Percentiles rank a stretch among this genome's conserved stretches.
Evolutionary conservation across 2,329 filamentous ascomycete species (phyloP).

Genomic region (Diaporthe batatas): DNA sequence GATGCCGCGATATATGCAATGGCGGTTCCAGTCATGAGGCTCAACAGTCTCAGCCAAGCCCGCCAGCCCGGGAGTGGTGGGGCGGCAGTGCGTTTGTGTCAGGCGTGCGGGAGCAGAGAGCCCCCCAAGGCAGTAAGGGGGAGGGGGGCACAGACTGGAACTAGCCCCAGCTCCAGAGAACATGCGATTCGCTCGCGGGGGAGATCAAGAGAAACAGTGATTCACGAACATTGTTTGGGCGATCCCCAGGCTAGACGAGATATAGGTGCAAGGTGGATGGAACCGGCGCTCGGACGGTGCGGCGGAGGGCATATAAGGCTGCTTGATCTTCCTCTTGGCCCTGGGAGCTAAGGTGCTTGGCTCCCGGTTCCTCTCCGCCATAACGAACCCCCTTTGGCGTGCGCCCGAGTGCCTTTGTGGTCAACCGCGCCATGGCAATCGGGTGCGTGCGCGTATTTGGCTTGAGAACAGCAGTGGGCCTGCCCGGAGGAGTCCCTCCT

Average conservation of each 20-base stretch:
- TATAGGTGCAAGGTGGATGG: background rate
- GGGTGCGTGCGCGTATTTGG: background rate
- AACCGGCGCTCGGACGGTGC: conserved; percentile 8
- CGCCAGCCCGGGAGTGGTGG: background rate
- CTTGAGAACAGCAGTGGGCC: background rate
- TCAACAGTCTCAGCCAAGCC: conserved; percentile 30
- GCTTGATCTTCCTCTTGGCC: conserved; percentile 25
- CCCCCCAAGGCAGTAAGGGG: no score
- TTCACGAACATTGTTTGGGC: background rate
- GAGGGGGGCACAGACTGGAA: background rate
- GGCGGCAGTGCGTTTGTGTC: background rate
- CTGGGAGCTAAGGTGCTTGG: conserved; percentile 8
- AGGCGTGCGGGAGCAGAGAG: background rate
- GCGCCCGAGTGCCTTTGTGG: background rate
- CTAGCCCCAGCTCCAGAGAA: background rate
- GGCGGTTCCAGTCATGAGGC: background rate
- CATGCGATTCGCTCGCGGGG: conserved; percentile 15
- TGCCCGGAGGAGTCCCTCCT: background rate
- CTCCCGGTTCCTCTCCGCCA: background rate
- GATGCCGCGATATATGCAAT: background rate
- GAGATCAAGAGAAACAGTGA: conserved; percentile 26
- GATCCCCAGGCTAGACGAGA: background rate
- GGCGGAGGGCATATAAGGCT: conserved; percentile 15
- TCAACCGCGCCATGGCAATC: background rate
- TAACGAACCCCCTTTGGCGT: conserved; percentile 6